phyloP scores from a whole-genome alignment of 768 basidiomycete genomes.

The Grammothele lineata region DNA sequence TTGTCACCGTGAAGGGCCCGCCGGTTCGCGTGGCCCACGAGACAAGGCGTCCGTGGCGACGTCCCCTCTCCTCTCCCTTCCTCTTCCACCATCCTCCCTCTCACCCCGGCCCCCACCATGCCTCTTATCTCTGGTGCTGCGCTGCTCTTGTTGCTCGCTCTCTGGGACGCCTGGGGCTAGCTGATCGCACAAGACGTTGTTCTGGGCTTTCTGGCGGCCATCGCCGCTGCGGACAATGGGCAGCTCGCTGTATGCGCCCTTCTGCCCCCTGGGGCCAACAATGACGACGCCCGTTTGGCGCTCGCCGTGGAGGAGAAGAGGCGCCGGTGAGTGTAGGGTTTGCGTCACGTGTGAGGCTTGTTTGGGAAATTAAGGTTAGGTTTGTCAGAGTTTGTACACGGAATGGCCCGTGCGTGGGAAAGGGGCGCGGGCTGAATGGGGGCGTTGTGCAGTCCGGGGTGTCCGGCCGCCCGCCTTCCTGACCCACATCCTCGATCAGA shows the following conservation, averaged over 20 bases:
- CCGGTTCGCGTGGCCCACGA: constrained; percentile 22
- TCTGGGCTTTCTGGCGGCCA: too few relatives aligned
- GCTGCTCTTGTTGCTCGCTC: neutral
- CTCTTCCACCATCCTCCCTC: constrained; percentile 15
- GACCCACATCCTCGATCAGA: constrained; percentile 41
- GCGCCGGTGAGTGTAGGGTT: constrained; percentile 13
- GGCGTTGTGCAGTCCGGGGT: constrained; percentile 34
- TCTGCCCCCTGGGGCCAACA: constrained; percentile 11
- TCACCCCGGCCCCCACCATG: neutral
- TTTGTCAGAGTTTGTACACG: constrained; percentile 24
- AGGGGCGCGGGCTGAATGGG: constrained; percentile 29
- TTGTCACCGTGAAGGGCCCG: constrained; percentile 22
- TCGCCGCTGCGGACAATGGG: constrained; percentile 10
- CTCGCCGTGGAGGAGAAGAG: constrained; percentile 2
- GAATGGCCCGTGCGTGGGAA: constrained; percentile 43
- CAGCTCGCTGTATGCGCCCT: constrained; percentile 9
- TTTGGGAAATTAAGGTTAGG: constrained; percentile 31
- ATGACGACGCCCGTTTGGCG: constrained; percentile 16
- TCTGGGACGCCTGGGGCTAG: neutral
- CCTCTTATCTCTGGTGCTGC: neutral
- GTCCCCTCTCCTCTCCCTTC: constrained; percentile 13
- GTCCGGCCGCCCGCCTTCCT: constrained; percentile 24
- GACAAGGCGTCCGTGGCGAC: constrained; percentile 16
- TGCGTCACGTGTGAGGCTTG: constrained; percentile 27
- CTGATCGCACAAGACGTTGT: neutral